A percentile compares a stretch with the other conserved stretches of the same genome.
Evolutionary conservation across 2,329 filamentous ascomycete genomes (phyloP).

Genomic region (Beauveria asiatica): DNA sequence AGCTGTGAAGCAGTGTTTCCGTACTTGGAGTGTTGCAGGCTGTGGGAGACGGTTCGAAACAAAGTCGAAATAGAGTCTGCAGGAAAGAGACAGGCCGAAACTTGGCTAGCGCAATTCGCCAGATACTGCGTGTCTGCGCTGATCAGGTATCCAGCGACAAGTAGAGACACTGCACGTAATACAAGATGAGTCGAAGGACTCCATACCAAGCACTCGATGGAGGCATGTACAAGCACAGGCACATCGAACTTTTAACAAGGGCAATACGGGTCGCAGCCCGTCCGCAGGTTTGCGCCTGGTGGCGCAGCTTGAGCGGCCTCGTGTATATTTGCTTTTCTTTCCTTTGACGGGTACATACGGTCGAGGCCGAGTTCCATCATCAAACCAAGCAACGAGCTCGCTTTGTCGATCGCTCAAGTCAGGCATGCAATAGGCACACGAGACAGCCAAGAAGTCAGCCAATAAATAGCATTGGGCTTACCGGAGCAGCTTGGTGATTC

Average conservation of each 20-base stretch:
- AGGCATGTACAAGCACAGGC: not conserved
- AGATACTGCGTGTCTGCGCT: not conserved
- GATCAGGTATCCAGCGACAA: not conserved
- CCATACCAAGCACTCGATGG: not conserved
- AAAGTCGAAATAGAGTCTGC: not conserved
- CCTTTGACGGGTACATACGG: not conserved
- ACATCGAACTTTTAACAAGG: not conserved
- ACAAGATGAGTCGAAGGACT: not conserved
- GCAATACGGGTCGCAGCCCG: not conserved
- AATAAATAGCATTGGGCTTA: not conserved
- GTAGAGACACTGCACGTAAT: constrained; percentile 2
- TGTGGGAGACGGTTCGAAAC: not conserved
- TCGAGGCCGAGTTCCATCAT: not conserved
- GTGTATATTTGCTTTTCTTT: constrained; percentile 1
- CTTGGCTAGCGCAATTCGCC: not conserved
- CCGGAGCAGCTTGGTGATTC: not conserved
- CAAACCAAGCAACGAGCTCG: not conserved
- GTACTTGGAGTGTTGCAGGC: not conserved
- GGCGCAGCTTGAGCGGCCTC: not conserved
- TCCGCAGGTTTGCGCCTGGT: constrained; percentile 5
- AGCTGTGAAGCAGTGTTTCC: not conserved
- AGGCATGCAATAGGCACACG: not conserved
- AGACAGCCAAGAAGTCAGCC: not conserved
- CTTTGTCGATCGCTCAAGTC: not conserved
- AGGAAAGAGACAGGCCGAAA: not conserved